phyloP scores from a whole-genome alignment of 306 rosid species.

The Echinosophora koreensis region DNA sequence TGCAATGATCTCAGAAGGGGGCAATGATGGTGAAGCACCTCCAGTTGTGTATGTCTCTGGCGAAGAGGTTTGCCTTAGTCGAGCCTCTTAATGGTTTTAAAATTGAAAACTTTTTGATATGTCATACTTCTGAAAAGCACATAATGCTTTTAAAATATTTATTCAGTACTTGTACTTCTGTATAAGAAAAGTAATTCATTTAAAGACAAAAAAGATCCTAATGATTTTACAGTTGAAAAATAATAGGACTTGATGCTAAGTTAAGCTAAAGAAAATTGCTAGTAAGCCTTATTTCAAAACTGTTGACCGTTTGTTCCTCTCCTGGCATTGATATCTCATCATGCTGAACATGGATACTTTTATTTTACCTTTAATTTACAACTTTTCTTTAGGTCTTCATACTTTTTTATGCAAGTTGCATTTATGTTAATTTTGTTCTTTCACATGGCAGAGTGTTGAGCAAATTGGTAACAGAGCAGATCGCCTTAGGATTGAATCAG shows the following conservation, averaged over 20 bases:
- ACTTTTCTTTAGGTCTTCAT: conserved; percentile 20
- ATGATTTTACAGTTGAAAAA: conserved; percentile 5
- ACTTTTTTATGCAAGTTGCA: conserved; percentile 11
- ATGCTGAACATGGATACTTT: conserved; percentile 25
- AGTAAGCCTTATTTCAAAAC: conserved; percentile 14
- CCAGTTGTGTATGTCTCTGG: conserved; percentile 92
- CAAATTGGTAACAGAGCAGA: conserved; percentile 96
- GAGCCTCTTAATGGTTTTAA: conserved; percentile 35
- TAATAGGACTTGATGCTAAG: not conserved
- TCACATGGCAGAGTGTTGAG: conserved; percentile 76
- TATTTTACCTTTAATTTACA: conserved; percentile 23
- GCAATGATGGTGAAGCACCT: conserved; percentile 53
- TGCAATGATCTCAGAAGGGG: conserved; percentile 74
- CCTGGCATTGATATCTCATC: not conserved
- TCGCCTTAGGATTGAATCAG: conserved; percentile 72
- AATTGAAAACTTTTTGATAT: not conserved
- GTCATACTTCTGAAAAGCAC: conserved; percentile 18
- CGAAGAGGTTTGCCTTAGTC: conserved; percentile 78
- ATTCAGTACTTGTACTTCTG: not conserved
- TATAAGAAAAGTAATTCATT: not conserved
- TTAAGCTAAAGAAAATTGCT: conserved; percentile 1
- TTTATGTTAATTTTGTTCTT: conserved; percentile 30
- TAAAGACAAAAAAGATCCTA: not conserved
- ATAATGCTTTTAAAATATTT: not conserved
- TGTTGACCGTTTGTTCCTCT: conserved; percentile 4